Evolutionary conservation across 2,329 filamentous ascomycete genomes (phyloP).

Genomic region (Thielaviopsis populi): DNA sequence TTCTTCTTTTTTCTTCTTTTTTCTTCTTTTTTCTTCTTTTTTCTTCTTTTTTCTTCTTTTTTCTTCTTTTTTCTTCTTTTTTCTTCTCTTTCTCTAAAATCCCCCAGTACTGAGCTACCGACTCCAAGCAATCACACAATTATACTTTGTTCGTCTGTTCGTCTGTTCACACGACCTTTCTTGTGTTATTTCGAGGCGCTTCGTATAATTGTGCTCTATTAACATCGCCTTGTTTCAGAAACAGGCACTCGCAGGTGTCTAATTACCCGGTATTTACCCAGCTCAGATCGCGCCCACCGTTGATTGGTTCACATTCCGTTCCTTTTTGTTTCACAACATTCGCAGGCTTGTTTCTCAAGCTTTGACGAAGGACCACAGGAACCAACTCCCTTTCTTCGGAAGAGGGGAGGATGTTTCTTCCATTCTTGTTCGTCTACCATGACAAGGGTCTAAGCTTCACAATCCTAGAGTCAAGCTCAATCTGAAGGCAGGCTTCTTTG

Average conservation of each 20-base stretch:
- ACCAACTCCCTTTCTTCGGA: not conserved
- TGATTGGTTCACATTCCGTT: not conserved
- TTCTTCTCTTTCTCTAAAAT: not conserved
- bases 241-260: not conserved
- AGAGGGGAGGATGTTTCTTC: too few relatives aligned
- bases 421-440: not conserved
- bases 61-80: not conserved
- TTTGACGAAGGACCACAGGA: not conserved
- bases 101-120: not conserved
- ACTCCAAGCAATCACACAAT: not conserved
- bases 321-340: not conserved
- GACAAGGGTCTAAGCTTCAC: not conserved
- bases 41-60: too few relatives aligned
- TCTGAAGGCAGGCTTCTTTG: not conserved
- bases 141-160: too few relatives aligned
- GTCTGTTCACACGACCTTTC: not conserved
- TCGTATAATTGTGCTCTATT: not conserved
- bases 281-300: not conserved
- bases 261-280: not conserved
- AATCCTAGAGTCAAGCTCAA: not conserved
- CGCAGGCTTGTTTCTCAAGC: not conserved
- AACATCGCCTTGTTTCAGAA: too few relatives aligned
- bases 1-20: not conserved
- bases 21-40: conserved; percentile 1
- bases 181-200: not conserved